Evolutionary conservation across 495 filamentous ascomycete genomes (phyloP), one percentile per base, ranked within the genome.

Genomic region (Glonium stellatum): DNA sequence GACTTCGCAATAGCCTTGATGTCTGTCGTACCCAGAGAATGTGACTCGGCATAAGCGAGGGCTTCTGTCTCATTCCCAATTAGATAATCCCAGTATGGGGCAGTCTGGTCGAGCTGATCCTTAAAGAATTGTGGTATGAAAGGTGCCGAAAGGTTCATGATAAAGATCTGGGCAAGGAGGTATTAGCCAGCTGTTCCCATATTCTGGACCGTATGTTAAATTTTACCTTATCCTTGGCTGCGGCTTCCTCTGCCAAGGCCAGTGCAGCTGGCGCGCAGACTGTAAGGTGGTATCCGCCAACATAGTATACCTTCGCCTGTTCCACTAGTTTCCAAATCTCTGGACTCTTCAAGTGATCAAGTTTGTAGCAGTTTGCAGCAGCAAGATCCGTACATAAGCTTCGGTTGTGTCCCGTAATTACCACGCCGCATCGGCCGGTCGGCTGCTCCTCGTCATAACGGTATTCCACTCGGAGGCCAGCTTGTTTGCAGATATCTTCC

Each of bases 81-180:
- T 36, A 96, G 79, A 79, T 92, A 96, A 79, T 99, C 93, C 79
- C 88, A 92, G 83, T 95, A 97, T 21, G 86, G 87, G 10, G 87
- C 79, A 1, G 87, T 86, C 63, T 83, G 82, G 75, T 93, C 90
- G 41, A 99, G 81, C 58, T 84, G 89, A 19, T 96, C 91, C 80
- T 96, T 97, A 84, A 97, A 99, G 82, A 96, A 95, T 73, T 92
- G 86, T 39, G 87, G 77, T 64, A 99, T 95, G 83, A 97, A 99
- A 31, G 95, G 93, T 21, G 93, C 93, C 41, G 87, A 90, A 41
- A 98, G 81, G 59, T 88, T 90, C 59, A 98, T 83, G 69, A 91
- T 83, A 76, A 97, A 95, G 54, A 81, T 71, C 87, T 85, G 54
- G 47, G 21, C 39, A n/a, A 35, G 46, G 23, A 21, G 42, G 23